phyloP scores from a whole-genome alignment of 2,329 filamentous ascomycete genomes.

The Claviceps pazoutovae region DNA sequence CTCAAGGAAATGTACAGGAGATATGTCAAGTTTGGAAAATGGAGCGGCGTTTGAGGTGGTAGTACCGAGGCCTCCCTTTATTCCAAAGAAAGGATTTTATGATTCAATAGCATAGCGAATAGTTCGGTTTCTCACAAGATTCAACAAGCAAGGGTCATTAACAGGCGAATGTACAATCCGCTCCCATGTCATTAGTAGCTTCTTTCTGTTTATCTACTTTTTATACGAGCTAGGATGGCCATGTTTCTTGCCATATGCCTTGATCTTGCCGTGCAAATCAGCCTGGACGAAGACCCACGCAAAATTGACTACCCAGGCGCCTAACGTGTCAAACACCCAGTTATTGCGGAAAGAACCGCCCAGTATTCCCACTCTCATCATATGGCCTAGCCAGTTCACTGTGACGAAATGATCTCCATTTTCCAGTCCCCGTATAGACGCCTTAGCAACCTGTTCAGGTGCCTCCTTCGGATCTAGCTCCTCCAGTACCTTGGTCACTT shows the following conservation, averaged over 20 bases:
- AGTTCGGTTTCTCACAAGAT: neutral
- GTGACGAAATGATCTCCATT: slow-evolving; percentile 67
- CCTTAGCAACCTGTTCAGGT: slow-evolving; percentile 61
- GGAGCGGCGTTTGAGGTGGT: slow-evolving; percentile 37
- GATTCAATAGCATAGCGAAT: neutral
- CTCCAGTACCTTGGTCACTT: slow-evolving; percentile 65
- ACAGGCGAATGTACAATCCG: too few species aligned
- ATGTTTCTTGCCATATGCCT: slow-evolving; percentile 39
- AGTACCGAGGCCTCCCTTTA: neutral
- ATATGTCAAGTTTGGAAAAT: slow-evolving; percentile 50
- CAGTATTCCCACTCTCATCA: slow-evolving; percentile 52
- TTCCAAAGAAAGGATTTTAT: too few species aligned
- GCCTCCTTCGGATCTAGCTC: slow-evolving; percentile 67
- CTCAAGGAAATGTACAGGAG: slow-evolving; percentile 43
- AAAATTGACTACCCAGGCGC: slow-evolving; percentile 37
- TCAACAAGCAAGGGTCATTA: neutral
- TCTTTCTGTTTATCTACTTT: slow-evolving; percentile 10
- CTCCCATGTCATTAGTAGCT: too few species aligned
- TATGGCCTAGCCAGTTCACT: slow-evolving; percentile 54
- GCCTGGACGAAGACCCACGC: slow-evolving; percentile 44
- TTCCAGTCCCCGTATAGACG: slow-evolving; percentile 61
- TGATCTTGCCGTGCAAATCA: slow-evolving; percentile 44
- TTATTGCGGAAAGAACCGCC: slow-evolving; percentile 44
- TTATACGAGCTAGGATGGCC: slow-evolving; percentile 41
- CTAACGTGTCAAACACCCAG: slow-evolving; percentile 44